Evolutionary conservation across 2,329 filamentous ascomycete species (phyloP).

Genomic region (Botrytis hyacinthi): DNA sequence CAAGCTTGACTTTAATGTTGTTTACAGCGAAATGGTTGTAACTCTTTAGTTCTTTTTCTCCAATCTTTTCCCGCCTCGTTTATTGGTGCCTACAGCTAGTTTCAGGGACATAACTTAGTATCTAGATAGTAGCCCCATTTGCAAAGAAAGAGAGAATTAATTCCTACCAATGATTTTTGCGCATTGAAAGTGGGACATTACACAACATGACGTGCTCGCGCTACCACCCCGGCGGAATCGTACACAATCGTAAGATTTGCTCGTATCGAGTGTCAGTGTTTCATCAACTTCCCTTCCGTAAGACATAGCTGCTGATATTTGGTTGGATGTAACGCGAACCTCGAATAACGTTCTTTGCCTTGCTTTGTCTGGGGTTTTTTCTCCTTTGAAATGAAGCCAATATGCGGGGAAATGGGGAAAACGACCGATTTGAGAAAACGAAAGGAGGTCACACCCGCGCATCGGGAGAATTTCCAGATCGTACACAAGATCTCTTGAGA

Average conservation of each 20-base stretch:
- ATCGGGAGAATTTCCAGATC: conserved; percentile 10
- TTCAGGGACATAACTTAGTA: conserved; percentile 6
- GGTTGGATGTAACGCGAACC: neutral
- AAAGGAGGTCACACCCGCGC: neutral
- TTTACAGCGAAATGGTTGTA: conserved; percentile 20
- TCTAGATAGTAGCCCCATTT: conserved; percentile 17
- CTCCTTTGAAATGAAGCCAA: neutral
- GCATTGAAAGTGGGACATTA: neutral
- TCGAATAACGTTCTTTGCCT: conserved; percentile 2
- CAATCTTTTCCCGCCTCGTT: conserved; percentile 21
- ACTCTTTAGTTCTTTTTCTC: conserved; percentile 22
- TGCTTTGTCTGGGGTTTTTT: neutral
- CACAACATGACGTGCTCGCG: conserved; percentile 13
- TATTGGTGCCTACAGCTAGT: conserved; percentile 7
- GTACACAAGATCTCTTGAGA: conserved; percentile 8
- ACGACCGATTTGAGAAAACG: conserved; percentile 1
- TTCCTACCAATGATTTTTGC: neutral
- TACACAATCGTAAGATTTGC: conserved; percentile 17
- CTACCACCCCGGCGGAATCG: neutral
- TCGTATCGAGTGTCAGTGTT: conserved; percentile 11
- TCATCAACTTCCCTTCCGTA: conserved; percentile 11
- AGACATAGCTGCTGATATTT: neutral
- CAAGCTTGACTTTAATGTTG: conserved; percentile 13
- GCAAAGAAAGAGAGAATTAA: neutral
- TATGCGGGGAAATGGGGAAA: neutral